These are phyloP conservation scores for Trifolium dubium DNA, from an alignment of 306 rosid genomes.

Conservation along the genomic window DNA sequence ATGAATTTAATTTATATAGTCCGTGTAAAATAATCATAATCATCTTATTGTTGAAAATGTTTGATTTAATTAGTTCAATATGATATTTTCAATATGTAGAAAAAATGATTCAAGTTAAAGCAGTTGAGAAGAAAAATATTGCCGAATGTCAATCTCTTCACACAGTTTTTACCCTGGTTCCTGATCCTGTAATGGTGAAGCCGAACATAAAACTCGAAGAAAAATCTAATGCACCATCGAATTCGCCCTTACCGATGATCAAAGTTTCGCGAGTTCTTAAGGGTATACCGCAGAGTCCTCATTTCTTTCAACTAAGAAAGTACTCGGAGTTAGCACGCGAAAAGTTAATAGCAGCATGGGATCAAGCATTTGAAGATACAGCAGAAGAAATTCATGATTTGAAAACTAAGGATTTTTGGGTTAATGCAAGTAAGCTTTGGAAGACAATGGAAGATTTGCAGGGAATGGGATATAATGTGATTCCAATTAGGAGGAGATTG, in stretches of 20 bases:
- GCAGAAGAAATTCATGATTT: background rate
- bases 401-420: constrained; percentile 10
- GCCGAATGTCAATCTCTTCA: background rate
- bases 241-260: constrained; percentile 10
- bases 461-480: constrained; percentile 39
- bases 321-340: constrained; percentile 25
- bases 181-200: background rate
- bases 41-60: too few species aligned
- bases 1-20: too few species aligned
- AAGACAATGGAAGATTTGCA: constrained; percentile 42
- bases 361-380: constrained; percentile 35
- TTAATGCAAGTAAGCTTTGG: constrained; percentile 10
- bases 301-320: constrained; percentile 27
- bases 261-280: constrained; percentile 31
- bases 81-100: background rate
- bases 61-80: too few species aligned
- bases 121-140: background rate
- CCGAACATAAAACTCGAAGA: background rate
- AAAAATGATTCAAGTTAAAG: background rate
- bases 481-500: constrained; percentile 35
- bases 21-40: too few species aligned
- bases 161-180: background rate
- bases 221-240: background rate
- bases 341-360: constrained; percentile 37
- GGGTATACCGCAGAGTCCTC: constrained; percentile 43